Evolutionary conservation across 202 grass and related monocot species (phyloP).

Genomic region (Carex sylvatica): DNA sequence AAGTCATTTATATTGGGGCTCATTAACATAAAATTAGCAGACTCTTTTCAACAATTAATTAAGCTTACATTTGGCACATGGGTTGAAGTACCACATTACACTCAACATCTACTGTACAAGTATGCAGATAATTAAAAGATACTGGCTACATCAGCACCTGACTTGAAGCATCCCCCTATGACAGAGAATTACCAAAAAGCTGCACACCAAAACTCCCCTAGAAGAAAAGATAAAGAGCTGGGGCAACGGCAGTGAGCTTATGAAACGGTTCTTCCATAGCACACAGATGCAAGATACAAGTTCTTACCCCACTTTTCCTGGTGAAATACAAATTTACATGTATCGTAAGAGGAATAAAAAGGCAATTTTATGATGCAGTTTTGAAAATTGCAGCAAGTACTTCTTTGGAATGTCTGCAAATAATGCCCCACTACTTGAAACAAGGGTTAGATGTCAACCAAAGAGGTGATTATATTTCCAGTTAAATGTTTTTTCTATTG

Average conservation of each 20-base stretch:
- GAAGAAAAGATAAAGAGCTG: slow-evolving; percentile 1
- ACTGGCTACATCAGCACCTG: slow-evolving; percentile 2
- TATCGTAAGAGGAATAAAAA: background rate
- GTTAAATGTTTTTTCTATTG: background rate
- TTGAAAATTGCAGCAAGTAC: background rate
- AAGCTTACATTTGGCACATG: slow-evolving; percentile 18
- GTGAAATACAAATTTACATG: slow-evolving; percentile 23
- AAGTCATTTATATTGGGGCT: background rate
- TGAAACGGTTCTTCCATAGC: slow-evolving; percentile 89
- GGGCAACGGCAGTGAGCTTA: slow-evolving; percentile 38
- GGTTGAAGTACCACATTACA: background rate
- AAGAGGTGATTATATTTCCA: background rate
- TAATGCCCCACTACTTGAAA: background rate
- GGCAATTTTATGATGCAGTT: background rate
- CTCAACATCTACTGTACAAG: slow-evolving; percentile 30
- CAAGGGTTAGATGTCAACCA: too few species aligned
- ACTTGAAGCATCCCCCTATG: background rate
- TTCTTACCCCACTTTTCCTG: slow-evolving; percentile 98
- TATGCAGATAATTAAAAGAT: slow-evolving; percentile 16
- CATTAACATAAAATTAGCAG: slow-evolving; percentile 4
- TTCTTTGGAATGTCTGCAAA: background rate
- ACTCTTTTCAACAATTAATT: slow-evolving; percentile 13
- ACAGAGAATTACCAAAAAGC: background rate
- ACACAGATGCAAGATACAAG: slow-evolving; percentile 77
- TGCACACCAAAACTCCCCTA: slow-evolving; percentile 7